Base-by-base conservation (phyloP, 2,329 filamentous ascomycete genomes). In the Malbranchea cinnamomea region DNA sequence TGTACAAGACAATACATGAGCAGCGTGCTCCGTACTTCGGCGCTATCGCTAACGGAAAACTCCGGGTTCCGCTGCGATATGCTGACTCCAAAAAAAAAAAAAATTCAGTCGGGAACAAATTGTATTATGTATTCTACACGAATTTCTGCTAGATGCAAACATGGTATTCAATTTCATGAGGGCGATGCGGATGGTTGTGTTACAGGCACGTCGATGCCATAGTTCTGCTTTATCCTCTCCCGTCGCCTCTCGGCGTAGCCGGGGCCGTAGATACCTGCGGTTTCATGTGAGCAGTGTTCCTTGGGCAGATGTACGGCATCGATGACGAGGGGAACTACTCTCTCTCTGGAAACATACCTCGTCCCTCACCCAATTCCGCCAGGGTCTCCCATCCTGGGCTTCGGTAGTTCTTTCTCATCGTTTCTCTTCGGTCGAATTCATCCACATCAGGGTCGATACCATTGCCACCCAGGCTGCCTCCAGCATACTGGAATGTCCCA, bases 191-290 rank as follows among this genome's bases (percentile, higher is more conserved):
- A 47, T 40, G 49, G 46, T 32, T 48, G 48, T 38, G 76, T 70
- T 32, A 74, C 68, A 48, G 77, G 71, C 48, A 93, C 74, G 41
- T 92, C 83, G 48, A 91, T 71, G 35, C 84, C 83, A 49, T 93
- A 93, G 56, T 75, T 81, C 58, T 83, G 76, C 68, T 81, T 76
- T 54, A 94, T 68, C 45, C 81, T 70, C 61, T 84, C 66, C 42
- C 73, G 71, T 54, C 85, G 74, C 55, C 85, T 68, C 64, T 92
- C 81, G 44, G 81, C 78, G 51, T 89, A 93, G 30, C 82, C 82
- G 10, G 79, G 75, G 23, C 71, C 78, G 43, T 76, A 68, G 45
- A 93, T 82, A 32, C 79, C 84, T 93, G 43, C 5, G 31, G 4
- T 20, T 17, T 24, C 21, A n/a, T 23, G 32, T 42, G 23, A 41